Evolutionary conservation across 176 grass and related monocot genomes (phyloP), one percentile per base, ranked within the genome.

Genomic region (Cocos nucifera): DNA sequence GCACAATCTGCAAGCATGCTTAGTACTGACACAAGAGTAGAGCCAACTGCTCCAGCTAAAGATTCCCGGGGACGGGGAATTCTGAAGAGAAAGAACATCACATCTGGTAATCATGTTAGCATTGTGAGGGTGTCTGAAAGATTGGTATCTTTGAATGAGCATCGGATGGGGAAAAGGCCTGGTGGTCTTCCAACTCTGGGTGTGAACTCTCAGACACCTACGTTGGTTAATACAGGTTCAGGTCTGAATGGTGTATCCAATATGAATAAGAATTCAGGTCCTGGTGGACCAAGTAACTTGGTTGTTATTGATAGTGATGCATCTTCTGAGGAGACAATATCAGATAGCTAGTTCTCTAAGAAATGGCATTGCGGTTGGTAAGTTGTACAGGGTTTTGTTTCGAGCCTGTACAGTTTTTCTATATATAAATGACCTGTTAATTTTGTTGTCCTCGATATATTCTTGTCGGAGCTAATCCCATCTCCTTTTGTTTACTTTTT

Each of bases 301-400:
- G 58, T 58, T 15, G 71, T 63, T 2, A 85, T 77, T 19, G 55
- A 82, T 26, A 74, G 75, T 0, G 78, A 83, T 17, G 82, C 49
- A 2, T 85, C 87, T 15, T 90, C 87, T 0, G 87, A 90, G 80
- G 78, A 85, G 76, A 85, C 87, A 0, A 77, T 90, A 57, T 90
- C 82, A 4, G 87, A 90, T 24, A 64, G 73, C 17, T 59, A 75
- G 35, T 44, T 44, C 32, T 35, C 6, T 35, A 10, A 35, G 6
- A 35, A 35, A 35, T 9, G 35, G 35, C 35, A 44, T 12, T 44
- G 35, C 35, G 2, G 35, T 44, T 12, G 35, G 35, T 3, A 14
- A 44, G 35, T 44, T 44, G 35, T 44, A 44, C 35, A 44, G 35
- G 35, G 9, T 44, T 44, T 44, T 44, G 35, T 44, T 35, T 35